phyloP scores from a whole-genome alignment of 768 basidiomycete genomes.

The Mycena kentingensis region DNA sequence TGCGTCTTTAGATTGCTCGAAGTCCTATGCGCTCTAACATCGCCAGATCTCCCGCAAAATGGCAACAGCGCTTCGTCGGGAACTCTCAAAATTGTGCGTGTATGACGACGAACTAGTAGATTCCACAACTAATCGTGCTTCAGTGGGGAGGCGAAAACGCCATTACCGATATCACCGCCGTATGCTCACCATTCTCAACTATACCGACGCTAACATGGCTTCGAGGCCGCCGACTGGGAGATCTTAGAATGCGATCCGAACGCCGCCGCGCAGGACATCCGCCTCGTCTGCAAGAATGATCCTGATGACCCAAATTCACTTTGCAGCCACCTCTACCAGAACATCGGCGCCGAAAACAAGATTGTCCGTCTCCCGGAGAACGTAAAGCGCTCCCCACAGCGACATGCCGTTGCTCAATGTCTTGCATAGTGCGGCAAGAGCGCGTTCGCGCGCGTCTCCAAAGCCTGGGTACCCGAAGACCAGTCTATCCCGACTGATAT shows the following conservation, averaged over 20 bases:
- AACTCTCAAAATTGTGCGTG: slow-evolving; percentile 14
- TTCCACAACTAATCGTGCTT: no score
- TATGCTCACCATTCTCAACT: no score
- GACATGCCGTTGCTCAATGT: background rate
- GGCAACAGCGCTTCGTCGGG: slow-evolving; percentile 3
- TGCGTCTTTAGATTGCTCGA: background rate
- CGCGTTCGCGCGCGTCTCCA: slow-evolving; percentile 25
- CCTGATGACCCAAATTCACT: slow-evolving; percentile 5
- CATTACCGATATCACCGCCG: slow-evolving; percentile 36
- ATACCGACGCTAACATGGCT: no score
- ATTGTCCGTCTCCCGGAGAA: slow-evolving; percentile 39
- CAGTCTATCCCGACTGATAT: slow-evolving; percentile 24
- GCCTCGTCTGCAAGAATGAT: slow-evolving; percentile 18
- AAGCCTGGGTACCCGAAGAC: slow-evolving; percentile 23
- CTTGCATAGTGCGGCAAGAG: slow-evolving; percentile 24
- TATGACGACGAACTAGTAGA: background rate
- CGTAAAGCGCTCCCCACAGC: slow-evolving; percentile 23
- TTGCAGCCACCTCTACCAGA: slow-evolving; percentile 25
- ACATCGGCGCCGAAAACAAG: slow-evolving; percentile 35
- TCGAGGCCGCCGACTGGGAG: slow-evolving; percentile 44
- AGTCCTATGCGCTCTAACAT: no score
- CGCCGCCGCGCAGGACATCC: slow-evolving; percentile 17
- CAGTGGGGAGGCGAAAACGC: slow-evolving; percentile 25
- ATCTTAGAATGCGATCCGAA: slow-evolving; percentile 35
- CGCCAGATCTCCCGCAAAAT: slow-evolving; percentile 11